These are phyloP conservation scores for Aegilops umbellulata DNA, from an alignment of 176 grass and related monocot genomes.

Conservation along the genomic window DNA sequence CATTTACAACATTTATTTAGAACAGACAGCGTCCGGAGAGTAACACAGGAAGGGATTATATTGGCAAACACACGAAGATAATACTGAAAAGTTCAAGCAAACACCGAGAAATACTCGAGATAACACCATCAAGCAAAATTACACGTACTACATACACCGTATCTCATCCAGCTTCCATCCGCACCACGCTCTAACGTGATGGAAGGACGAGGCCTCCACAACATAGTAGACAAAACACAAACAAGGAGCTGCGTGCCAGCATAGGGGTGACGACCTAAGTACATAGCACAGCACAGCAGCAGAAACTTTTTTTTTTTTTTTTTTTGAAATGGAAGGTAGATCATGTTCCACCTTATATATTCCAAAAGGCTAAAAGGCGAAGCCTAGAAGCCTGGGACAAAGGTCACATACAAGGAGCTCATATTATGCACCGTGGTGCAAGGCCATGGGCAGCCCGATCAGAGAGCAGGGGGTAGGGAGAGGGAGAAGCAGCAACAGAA, in stretches of 20 bases:
- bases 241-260: background rate
- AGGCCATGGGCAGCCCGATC: too few relatives aligned
- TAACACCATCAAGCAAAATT: slow-evolving; percentile 23
- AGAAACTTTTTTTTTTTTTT: too few relatives aligned
- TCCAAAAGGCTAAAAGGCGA: too few relatives aligned
- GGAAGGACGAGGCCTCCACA: background rate
- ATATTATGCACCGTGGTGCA: too few relatives aligned
- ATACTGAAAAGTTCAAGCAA: background rate
- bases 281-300: slow-evolving; percentile 18
- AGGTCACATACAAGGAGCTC: too few relatives aligned
- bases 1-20: too few relatives aligned
- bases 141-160: background rate
- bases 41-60: background rate
- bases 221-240: slow-evolving; percentile 3
- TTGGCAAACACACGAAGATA: background rate
- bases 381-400: too few relatives aligned
- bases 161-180: background rate
- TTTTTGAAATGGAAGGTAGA: too few relatives aligned
- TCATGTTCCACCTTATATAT: too few relatives aligned
- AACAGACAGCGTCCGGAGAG: background rate
- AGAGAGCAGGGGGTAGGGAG: too few relatives aligned
- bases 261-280: background rate
- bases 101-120: slow-evolving; percentile 3
- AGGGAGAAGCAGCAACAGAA: too few relatives aligned
- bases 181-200: background rate